A percentile compares a stretch with the other conserved stretches of the same genome.
Conservation (phyloP, 2,329 filamentous ascomycete genomes). For the Pseudocercospora fuligena region DNA sequence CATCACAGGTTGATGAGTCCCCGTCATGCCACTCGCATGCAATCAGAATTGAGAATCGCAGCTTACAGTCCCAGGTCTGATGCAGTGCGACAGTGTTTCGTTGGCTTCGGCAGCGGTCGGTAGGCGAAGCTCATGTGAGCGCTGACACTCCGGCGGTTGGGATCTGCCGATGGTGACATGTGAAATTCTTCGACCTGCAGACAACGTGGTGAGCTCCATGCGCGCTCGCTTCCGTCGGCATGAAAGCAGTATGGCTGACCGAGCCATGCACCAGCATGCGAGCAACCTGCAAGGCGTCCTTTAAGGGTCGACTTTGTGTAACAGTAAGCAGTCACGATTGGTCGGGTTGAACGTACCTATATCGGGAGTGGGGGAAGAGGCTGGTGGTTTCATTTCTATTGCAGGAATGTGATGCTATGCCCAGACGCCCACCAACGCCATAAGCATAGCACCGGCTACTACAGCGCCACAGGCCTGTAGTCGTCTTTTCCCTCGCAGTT, state of each 20-base stretch:
- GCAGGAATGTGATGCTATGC: constrained; percentile 46
- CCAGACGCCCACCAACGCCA: constrained; percentile 72
- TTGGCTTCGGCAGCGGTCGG: background rate
- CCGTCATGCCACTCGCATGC: background rate
- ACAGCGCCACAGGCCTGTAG: constrained; percentile 67
- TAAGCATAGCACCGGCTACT: constrained; percentile 63
- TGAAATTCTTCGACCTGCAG: constrained; percentile 1
- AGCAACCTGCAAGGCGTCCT: background rate
- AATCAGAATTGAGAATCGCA: background rate
- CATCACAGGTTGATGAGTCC: background rate
- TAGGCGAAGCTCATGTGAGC: constrained; percentile 2
- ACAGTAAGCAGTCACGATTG: constrained; percentile 6
- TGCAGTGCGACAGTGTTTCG: background rate
- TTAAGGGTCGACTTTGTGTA: background rate
- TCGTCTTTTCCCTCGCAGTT: constrained; percentile 61
- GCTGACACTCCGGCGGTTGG: background rate
- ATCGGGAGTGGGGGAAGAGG: background rate
- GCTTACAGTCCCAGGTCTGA: background rate
- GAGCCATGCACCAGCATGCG: background rate
- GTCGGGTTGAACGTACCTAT: background rate
- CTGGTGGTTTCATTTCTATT: background rate
- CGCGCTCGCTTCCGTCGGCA: background rate
- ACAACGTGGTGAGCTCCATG: background rate
- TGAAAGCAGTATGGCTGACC: background rate
- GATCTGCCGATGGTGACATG: constrained; percentile 4